phyloP scores from a whole-genome alignment of 352 stramenopile genomes.

The Elongisporangium anandrum region DNA sequence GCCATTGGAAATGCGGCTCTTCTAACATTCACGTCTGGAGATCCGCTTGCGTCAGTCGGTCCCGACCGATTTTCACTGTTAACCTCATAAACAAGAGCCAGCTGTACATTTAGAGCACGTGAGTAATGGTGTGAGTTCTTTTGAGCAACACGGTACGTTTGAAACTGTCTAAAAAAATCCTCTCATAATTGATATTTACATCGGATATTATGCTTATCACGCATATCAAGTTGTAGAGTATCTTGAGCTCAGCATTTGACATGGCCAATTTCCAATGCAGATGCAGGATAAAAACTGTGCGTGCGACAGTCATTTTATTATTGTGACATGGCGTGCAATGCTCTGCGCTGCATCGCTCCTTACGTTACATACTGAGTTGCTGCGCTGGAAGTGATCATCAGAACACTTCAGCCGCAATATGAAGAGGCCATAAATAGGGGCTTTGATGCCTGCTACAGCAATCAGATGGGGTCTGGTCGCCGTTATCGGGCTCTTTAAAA shows the following conservation, averaged over 20 bases:
- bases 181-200: neutral
- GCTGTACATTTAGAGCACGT: neutral
- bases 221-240: neutral
- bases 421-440: no score
- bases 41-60: neutral
- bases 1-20: neutral
- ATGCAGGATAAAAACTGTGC: no score
- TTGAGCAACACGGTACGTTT: neutral
- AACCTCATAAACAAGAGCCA: neutral
- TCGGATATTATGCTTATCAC: neutral
- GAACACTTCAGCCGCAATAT: no score
- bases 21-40: neutral
- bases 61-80: neutral
- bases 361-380: no score
- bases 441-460: no score
- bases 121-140: neutral
- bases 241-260: neutral
- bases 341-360: no score
- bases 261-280: neutral
- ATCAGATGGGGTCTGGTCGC: no score
- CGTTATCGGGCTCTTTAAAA: no score
- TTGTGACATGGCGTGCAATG: no score
- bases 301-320: no score
- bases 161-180: neutral
- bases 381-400: no score